Evolutionary conservation across 257 asterid genomes (phyloP), one percentile per base, ranked within the genome.

Genomic region (Ligustrum vulgare): DNA sequence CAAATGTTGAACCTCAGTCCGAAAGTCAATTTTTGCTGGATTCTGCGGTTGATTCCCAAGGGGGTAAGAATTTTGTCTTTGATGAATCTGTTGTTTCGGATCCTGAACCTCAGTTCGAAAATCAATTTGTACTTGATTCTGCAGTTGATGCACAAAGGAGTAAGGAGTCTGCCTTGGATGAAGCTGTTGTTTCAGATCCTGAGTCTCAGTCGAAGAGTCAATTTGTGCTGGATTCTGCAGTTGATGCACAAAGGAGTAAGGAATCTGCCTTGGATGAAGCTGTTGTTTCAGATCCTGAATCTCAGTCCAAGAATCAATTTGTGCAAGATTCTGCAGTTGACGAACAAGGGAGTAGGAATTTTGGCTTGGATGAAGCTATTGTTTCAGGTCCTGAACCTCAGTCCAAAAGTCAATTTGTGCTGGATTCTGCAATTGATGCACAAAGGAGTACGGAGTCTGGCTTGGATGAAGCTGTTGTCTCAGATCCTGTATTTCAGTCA

Each of bases 311-410:
- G 37, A 70, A 68, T 34, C 18, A 33, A 54, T 43, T 65, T 77
- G 73, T 15, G 34, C 23, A 56, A 22, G 79, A 72, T 63, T 39
- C 72, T 71, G 66, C 62, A 69, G 79, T 64, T 65, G 79, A 70
- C n/a, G 73, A 56, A 45, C 72, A 56, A 51, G 77, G 67, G 67
- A 28, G 54, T 69, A 73, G 70, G 25, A 45, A 39, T 51, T 62
- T 54, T 54, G 35, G 32, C 35, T 68, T 63, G 22, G 70, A 33
- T 74, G 63, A 25, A 37, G 51, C 63, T 18, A 4, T 45, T 5
- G 34, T 54, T 25, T 70, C 16, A n/a, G 28, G 31, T 54, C 25
- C 33, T 58, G 66, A 22, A 8, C 33, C 33, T 23, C 66, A 20
- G 34, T 2, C 16, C 16, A 3, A 58, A 10, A 58, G 33, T 22